phyloP scores from a whole-genome alignment of 805 yeast species.

The Metschnikowia lochheadii region DNA sequence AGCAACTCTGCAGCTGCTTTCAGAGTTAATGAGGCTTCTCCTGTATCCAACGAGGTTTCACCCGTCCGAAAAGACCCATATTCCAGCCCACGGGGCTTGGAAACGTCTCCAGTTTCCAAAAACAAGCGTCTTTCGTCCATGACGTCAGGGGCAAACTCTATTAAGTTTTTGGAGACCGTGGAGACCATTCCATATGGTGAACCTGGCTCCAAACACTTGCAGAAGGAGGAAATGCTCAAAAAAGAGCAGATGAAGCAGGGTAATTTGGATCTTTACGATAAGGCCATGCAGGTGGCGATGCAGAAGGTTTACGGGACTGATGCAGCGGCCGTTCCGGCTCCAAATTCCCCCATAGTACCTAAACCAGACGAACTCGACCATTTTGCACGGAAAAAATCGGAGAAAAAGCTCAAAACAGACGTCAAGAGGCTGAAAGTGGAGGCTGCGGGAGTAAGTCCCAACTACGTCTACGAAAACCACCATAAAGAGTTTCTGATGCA shows the following conservation, averaged over 20 bases:
- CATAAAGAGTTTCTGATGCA: constrained; percentile 15
- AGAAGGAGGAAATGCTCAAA: constrained; percentile 9
- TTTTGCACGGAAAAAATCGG: constrained; percentile 11
- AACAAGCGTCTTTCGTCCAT: constrained; percentile 5
- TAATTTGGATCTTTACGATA: constrained; percentile 51
- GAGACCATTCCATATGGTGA: constrained; percentile 31
- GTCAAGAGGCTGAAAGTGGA: constrained; percentile 10
- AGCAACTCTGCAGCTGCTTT: constrained; percentile 12
- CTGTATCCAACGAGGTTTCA: not conserved
- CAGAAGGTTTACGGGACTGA: constrained; percentile 49
- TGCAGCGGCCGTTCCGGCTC: not conserved
- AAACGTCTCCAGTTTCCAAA: constrained; percentile 10
- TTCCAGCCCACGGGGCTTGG: not conserved
- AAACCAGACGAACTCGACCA: not conserved
- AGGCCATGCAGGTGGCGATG: constrained; percentile 54
- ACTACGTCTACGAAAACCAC: constrained; percentile 17
- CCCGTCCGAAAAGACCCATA: not conserved
- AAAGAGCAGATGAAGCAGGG: constrained; percentile 20
- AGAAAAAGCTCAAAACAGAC: constrained; percentile 12
- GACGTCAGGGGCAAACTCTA: constrained; percentile 30
- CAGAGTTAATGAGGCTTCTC: constrained; percentile 1
- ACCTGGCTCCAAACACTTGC: constrained; percentile 4
- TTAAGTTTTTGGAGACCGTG: constrained; percentile 35
- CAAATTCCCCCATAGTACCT: not conserved
- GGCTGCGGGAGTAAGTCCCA: constrained; percentile 14